A percentile compares a stretch with the other conserved stretches of the same genome.
Conservation (phyloP, 2,329 filamentous ascomycete genomes). For the Byssochlamys sp. region DNA sequence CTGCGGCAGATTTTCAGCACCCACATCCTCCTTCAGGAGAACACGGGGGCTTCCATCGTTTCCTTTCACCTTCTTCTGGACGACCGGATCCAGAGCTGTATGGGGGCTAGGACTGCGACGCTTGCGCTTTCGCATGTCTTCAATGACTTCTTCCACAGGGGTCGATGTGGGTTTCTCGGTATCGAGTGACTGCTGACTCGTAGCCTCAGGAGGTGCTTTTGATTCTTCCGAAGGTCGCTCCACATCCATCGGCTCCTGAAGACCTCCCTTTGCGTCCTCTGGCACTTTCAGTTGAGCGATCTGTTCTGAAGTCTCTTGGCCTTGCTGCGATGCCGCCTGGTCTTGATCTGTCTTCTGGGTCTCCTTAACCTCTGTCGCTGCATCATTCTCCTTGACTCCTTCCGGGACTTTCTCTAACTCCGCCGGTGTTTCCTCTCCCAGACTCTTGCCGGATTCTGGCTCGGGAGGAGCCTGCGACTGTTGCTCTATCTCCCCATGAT, state of each 20-base stretch:
- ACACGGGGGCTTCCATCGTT: slow-evolving; percentile 16
- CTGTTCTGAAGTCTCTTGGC: neutral
- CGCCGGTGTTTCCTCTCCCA: neutral
- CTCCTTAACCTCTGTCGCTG: neutral
- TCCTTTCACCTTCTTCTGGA: slow-evolving; percentile 47
- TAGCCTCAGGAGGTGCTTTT: slow-evolving; percentile 4
- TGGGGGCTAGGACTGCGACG: slow-evolving; percentile 56
- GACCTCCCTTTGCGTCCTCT: neutral
- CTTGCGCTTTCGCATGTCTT: slow-evolving; percentile 57
- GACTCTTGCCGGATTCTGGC: neutral
- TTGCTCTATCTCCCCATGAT: neutral
- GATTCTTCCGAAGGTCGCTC: slow-evolving; percentile 6
- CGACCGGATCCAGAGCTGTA: slow-evolving; percentile 44
- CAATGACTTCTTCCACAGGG: slow-evolving; percentile 29
- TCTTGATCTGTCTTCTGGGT: neutral
- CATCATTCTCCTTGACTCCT: neutral
- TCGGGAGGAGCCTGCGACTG: neutral
- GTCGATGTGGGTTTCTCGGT: slow-evolving; percentile 20
- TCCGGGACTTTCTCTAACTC: neutral
- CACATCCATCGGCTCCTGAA: slow-evolving; percentile 4
- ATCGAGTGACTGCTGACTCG: slow-evolving; percentile 14
- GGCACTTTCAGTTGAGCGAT: slow-evolving; percentile 3
- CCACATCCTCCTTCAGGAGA: slow-evolving; percentile 21
- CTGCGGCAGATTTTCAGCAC: slow-evolving; percentile 1
- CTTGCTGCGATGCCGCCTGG: neutral